Conservation (phyloP, 2,329 filamentous ascomycete genomes). For the Lecanosticta acicola region DNA sequence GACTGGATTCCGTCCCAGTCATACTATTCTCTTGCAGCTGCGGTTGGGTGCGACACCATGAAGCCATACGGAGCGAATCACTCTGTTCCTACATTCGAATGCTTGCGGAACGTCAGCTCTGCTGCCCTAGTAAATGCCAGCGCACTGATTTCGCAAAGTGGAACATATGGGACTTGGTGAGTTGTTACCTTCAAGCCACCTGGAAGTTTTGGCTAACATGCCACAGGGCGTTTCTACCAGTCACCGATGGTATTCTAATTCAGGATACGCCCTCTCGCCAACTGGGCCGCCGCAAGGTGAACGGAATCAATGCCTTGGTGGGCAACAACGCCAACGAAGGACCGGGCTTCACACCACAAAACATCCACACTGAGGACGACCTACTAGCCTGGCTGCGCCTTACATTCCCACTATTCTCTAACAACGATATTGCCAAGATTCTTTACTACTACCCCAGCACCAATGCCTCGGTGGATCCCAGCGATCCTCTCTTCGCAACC, state of each 20-base stretch:
- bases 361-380: slow-evolving; percentile 39
- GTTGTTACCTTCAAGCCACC: not conserved
- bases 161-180: slow-evolving; percentile 35
- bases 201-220: slow-evolving; percentile 16
- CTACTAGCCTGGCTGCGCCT: slow-evolving; percentile 39
- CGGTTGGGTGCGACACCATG: slow-evolving; percentile 36
- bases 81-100: slow-evolving; percentile 38
- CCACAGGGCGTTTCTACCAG: slow-evolving; percentile 38
- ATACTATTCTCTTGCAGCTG: slow-evolving; percentile 42
- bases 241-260: slow-evolving; percentile 40
- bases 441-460: slow-evolving; percentile 36
- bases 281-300: slow-evolving; percentile 33
- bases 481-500: slow-evolving; percentile 29
- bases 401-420: slow-evolving; percentile 39
- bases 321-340: slow-evolving; percentile 51
- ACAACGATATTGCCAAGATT: slow-evolving; percentile 37
- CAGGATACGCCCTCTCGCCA: slow-evolving; percentile 36
- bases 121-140: slow-evolving; percentile 4
- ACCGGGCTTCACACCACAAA: slow-evolving; percentile 40
- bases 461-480: slow-evolving; percentile 24
- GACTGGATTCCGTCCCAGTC: slow-evolving; percentile 41
- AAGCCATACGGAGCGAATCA: slow-evolving; percentile 30
- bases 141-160: slow-evolving; percentile 17
- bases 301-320: slow-evolving; percentile 35
- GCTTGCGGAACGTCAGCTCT: slow-evolving; percentile 36